A percentile compares a stretch with the other conserved stretches of the same genome.
Conservation (phyloP, 2,329 filamentous ascomycete genomes). For the Verticillium klebahnii region DNA sequence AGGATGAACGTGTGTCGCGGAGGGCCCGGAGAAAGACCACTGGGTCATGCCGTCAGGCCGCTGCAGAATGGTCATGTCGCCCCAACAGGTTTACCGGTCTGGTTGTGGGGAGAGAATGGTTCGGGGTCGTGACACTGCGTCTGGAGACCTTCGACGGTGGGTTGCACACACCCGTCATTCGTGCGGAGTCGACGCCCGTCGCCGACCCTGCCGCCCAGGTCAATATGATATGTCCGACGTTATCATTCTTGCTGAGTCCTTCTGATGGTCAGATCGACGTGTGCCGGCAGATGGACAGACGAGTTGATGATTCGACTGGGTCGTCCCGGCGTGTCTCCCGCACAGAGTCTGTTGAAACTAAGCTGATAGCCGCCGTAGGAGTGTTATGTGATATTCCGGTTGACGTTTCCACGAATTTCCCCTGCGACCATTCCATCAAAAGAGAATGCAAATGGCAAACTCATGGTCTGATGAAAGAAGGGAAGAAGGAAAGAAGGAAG, state of each 20-base stretch:
- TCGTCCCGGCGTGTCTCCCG: too few relatives aligned
- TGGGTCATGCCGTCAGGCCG: background rate
- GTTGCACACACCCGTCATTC: background rate
- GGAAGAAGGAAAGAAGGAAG: too few relatives aligned
- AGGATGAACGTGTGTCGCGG: background rate
- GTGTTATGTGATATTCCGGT: too few relatives aligned
- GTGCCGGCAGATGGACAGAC: background rate
- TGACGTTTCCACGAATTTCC: too few relatives aligned
- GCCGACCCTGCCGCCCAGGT: background rate
- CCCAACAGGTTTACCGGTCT: background rate
- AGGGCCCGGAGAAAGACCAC: background rate
- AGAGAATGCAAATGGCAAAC: too few relatives aligned
- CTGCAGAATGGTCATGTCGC: background rate
- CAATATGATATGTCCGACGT: background rate
- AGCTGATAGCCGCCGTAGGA: too few relatives aligned
- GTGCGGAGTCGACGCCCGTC: background rate
- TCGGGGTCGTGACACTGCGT: background rate
- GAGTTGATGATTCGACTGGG: background rate
- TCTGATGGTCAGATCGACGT: background rate
- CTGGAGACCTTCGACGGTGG: background rate
- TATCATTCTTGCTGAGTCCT: background rate
- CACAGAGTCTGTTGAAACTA: too few relatives aligned
- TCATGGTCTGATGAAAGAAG: too few relatives aligned
- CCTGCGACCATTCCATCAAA: too few relatives aligned
- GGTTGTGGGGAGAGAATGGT: background rate